Evolutionary conservation across 1,139 yeast species (phyloP), one percentile per base, ranked within the genome.

Genomic region (Saccharomycopsis phalli): DNA sequence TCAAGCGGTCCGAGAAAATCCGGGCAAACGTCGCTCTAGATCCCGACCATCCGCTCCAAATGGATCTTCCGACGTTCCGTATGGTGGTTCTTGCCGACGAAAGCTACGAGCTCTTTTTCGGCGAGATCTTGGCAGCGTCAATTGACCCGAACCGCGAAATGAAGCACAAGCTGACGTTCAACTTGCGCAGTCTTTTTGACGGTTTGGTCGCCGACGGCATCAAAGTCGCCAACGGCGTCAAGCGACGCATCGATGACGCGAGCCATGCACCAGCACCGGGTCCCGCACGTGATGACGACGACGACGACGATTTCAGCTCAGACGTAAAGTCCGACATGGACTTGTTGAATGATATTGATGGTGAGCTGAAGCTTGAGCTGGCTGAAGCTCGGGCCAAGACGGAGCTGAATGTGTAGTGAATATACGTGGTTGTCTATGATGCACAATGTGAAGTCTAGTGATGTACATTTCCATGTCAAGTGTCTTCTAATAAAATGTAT

Each of bases 11-110:
- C 54, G 68, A 48, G 58, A 65, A 40, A 53, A 63, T 59, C 60
- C 74, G 57, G 50, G 74, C 84, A 41, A 86, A 86, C 54, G 83
- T 76, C 1, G 95, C 95, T 0, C 63, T 86, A 34, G 82, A 87
- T 55, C 95, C 95, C 1, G 69, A 72, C 31, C 70, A 78, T 10
- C 94, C 94, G 0, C 76, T 81, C 16, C 75, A 66, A 42, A 70
- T 91, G 44, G 83, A 83, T 41, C 64, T 88, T 22, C 88, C 97
- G 0, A 87, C 95, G 0, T 91, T 91, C 63, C 68, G 98, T 50
- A 91, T 91, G 98, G 94, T 91, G 2, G 66, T 91, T 3, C 66
- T 91, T 13, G 96, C 97, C 0, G 95, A 88, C 57, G 97, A 87
- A 54, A 83, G 96, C 0, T 80, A 87, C 50, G 97, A 91, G 56